Conservation (phyloP, 2,329 filamentous ascomycete genomes). For the Elsinoe arachidis region DNA sequence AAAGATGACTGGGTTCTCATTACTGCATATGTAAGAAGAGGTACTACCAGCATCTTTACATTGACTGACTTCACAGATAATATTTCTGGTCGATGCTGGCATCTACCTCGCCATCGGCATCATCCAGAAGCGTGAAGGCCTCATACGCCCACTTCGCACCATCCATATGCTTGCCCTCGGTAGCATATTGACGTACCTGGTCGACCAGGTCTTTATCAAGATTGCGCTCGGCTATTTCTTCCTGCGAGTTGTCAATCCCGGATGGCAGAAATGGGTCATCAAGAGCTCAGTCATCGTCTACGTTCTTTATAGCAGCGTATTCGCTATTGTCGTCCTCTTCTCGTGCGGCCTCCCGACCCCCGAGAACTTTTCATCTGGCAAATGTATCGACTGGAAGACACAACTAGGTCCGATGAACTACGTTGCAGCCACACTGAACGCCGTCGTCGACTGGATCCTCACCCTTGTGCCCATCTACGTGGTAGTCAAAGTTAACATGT, state of each 20-base stretch:
- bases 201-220: conserved; percentile 16
- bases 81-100: conserved; percentile 13
- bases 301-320: conserved; percentile 11
- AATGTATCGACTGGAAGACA: conserved; percentile 14
- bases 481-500: conserved; percentile 15
- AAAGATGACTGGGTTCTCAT: conserved; percentile 15
- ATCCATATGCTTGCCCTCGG: conserved; percentile 9
- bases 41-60: too few relatives aligned
- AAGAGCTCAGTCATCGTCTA: conserved; percentile 10
- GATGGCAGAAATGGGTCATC: conserved; percentile 15
- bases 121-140: conserved; percentile 9
- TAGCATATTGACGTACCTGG: conserved; percentile 12
- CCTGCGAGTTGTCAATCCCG: conserved; percentile 13
- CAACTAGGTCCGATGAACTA: conserved; percentile 13
- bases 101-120: conserved; percentile 11
- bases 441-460: conserved; percentile 13
- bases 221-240: conserved; percentile 17
- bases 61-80: background rate
- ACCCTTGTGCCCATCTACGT: conserved; percentile 10
- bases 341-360: conserved; percentile 12
- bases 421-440: conserved; percentile 12
- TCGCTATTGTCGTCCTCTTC: conserved; percentile 14
- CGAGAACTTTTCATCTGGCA: conserved; percentile 9
- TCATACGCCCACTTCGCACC: background rate
- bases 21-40: conserved; percentile 4